Percentiles rank a stretch among this genome's conserved stretches.
phyloP scores from a whole-genome alignment of 331 rosid species.

The Saraca asoca region DNA sequence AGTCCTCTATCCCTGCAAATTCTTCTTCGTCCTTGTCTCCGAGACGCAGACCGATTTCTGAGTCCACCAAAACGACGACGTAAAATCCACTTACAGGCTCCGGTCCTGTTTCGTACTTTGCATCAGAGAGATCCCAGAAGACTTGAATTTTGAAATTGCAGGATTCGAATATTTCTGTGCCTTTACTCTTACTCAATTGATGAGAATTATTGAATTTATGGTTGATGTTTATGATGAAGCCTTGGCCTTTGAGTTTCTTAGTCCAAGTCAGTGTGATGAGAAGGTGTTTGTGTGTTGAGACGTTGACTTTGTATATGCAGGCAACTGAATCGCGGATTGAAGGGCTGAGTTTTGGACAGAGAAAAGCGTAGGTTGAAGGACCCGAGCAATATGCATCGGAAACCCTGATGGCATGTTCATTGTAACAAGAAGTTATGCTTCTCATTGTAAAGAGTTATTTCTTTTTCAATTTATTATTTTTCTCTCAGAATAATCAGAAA shows the following conservation, averaged over 20 bases:
- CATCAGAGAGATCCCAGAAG: slow-evolving; percentile 71
- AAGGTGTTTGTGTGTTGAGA: slow-evolving; percentile 47
- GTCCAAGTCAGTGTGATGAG: slow-evolving; percentile 60
- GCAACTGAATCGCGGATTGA: slow-evolving; percentile 55
- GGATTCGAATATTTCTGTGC: slow-evolving; percentile 44
- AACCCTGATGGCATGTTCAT: slow-evolving; percentile 69
- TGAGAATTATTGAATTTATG: slow-evolving; percentile 20
- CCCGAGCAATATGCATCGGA: slow-evolving; percentile 91
- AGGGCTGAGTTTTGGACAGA: slow-evolving; percentile 47
- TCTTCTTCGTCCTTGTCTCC: slow-evolving; percentile 60
- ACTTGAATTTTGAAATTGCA: slow-evolving; percentile 41
- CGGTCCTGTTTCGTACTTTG: slow-evolving; percentile 61
- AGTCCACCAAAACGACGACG: slow-evolving; percentile 55
- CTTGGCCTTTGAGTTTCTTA: slow-evolving; percentile 48
- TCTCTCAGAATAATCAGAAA: too few relatives aligned
- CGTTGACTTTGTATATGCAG: slow-evolving; percentile 55
- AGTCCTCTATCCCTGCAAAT: slow-evolving; percentile 6
- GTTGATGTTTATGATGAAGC: slow-evolving; percentile 46
- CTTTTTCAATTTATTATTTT: too few relatives aligned
- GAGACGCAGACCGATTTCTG: slow-evolving; percentile 54
- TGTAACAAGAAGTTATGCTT: slow-evolving; percentile 84
- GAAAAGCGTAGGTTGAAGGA: slow-evolving; percentile 46
- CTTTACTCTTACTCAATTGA: slow-evolving; percentile 43
- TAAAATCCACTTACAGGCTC: slow-evolving; percentile 66
- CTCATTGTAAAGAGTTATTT: slow-evolving; percentile 41